Evolutionary conservation across 768 basidiomycete genomes (phyloP).

Genomic region (Boletus vinaceobasis): DNA sequence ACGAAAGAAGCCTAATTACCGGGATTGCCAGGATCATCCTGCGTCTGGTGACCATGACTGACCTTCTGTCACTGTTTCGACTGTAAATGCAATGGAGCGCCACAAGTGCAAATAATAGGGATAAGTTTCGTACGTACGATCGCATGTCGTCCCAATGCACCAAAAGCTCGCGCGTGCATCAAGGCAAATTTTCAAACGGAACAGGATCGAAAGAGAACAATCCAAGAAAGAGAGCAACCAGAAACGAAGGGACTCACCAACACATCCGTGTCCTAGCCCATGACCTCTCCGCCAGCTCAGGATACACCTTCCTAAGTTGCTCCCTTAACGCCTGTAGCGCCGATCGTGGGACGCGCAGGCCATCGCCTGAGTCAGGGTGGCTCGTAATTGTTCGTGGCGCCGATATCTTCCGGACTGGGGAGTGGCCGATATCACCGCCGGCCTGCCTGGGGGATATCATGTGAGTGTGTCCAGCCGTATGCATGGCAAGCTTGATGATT

Average conservation of each 20-base stretch:
- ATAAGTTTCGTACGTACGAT: not conserved
- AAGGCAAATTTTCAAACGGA: no score
- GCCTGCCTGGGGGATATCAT: conserved; percentile 5
- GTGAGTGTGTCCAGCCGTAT: conserved; percentile 69
- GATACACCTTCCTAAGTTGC: conserved; percentile 60
- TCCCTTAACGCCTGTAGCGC: conserved; percentile 49
- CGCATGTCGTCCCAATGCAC: not conserved
- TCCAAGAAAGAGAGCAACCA: not conserved
- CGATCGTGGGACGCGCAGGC: conserved; percentile 61
- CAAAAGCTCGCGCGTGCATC: not conserved
- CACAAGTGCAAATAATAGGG: not conserved
- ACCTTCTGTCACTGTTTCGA: not conserved
- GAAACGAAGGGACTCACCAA: conserved; percentile 53
- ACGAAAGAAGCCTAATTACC: not conserved
- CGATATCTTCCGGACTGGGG: conserved; percentile 45
- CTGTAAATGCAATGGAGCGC: not conserved
- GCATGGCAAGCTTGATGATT: conserved; percentile 76
- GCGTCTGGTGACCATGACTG: not conserved
- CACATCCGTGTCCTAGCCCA: conserved; percentile 77
- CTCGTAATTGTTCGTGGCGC: conserved; percentile 72
- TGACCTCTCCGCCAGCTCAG: conserved; percentile 69
- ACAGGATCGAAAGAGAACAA: not conserved
- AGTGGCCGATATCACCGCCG: not conserved
- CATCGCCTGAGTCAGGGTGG: conserved; percentile 49
- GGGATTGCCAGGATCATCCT: not conserved